Conservation (phyloP, 2,329 filamentous ascomycete species). For the Hypoxylon sp. region DNA sequence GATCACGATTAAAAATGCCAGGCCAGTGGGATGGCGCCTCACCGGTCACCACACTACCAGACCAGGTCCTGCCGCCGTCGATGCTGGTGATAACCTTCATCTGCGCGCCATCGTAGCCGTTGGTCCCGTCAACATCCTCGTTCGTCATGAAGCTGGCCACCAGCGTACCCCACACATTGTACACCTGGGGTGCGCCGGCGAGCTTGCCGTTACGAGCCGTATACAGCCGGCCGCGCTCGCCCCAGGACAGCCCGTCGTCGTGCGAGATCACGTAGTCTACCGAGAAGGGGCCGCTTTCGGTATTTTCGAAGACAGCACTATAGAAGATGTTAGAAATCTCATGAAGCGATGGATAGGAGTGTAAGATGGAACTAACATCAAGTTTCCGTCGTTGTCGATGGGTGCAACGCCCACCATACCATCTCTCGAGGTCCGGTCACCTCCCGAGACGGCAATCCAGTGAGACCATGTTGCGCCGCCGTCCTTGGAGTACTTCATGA, state of each 20-base stretch:
- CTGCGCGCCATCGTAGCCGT: slow-evolving; percentile 48
- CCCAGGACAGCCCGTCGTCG: slow-evolving; percentile 62
- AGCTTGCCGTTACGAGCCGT: slow-evolving; percentile 54
- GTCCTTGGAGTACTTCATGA: slow-evolving; percentile 59
- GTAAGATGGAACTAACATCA: slow-evolving; percentile 53
- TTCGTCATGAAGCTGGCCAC: slow-evolving; percentile 63
- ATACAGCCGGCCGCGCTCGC: slow-evolving; percentile 57
- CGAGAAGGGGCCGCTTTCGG: slow-evolving; percentile 54
- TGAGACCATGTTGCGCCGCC: slow-evolving; percentile 58
- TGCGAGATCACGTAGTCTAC: slow-evolving; percentile 57
- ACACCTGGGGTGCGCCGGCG: slow-evolving; percentile 61
- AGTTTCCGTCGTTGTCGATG: slow-evolving; percentile 49
- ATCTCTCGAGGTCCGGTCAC: slow-evolving; percentile 56
- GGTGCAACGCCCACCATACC: slow-evolving; percentile 63
- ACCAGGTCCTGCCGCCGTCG: slow-evolving; percentile 52
- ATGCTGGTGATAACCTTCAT: slow-evolving; percentile 55
- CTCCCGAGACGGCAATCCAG: slow-evolving; percentile 56
- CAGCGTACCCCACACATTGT: slow-evolving; percentile 60
- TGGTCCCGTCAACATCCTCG: slow-evolving; percentile 54
- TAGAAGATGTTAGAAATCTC: slow-evolving; percentile 5
- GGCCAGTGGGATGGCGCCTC: slow-evolving; percentile 54
- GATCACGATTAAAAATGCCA: slow-evolving; percentile 50
- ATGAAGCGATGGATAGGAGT: background rate
- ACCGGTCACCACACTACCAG: slow-evolving; percentile 48
- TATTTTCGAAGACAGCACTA: slow-evolving; percentile 61